Conservation (phyloP, 1,139 yeast species). For the Waltiozyma sp. region DNA sequence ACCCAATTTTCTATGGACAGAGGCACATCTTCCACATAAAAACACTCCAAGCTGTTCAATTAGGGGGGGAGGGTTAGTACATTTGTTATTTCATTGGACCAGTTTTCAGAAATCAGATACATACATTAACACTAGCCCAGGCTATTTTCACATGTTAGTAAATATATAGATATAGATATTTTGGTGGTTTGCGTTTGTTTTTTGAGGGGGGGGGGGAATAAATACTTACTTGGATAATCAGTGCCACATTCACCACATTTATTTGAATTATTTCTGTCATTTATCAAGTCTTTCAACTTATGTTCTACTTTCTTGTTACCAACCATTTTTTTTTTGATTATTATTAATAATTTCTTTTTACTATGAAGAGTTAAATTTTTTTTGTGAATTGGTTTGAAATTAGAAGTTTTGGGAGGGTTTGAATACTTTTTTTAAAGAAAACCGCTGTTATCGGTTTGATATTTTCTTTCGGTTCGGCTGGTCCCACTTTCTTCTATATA, state of each 20-base stretch:
- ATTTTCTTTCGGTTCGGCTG: too few species aligned
- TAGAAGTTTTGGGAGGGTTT: too few species aligned
- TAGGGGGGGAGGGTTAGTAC: background rate
- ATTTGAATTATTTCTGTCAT: conserved; percentile 34
- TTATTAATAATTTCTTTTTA: background rate
- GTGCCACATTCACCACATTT: conserved; percentile 68
- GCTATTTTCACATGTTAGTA: conserved; percentile 12
- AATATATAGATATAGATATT: too few species aligned
- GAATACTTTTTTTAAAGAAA: too few species aligned
- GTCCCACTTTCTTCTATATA: too few species aligned
- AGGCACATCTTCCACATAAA: conserved; percentile 71
- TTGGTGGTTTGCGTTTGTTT: too few species aligned
- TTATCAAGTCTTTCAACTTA: conserved; percentile 28
- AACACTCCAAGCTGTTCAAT: conserved; percentile 41
- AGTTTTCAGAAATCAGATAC: background rate
- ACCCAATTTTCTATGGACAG: conserved; percentile 64
- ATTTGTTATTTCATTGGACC: too few species aligned
- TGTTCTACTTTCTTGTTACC: conserved; percentile 18
- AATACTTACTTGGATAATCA: conserved; percentile 35
- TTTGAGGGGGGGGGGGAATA: too few species aligned
- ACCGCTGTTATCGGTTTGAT: too few species aligned
- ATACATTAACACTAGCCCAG: conserved; percentile 34
- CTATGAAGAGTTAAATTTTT: too few species aligned
- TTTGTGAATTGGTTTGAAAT: too few species aligned
- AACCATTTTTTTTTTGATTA: too few species aligned